These are phyloP conservation scores for Balakata baccata DNA, from an alignment of 345 rosid species.

Conservation along the genomic window DNA sequence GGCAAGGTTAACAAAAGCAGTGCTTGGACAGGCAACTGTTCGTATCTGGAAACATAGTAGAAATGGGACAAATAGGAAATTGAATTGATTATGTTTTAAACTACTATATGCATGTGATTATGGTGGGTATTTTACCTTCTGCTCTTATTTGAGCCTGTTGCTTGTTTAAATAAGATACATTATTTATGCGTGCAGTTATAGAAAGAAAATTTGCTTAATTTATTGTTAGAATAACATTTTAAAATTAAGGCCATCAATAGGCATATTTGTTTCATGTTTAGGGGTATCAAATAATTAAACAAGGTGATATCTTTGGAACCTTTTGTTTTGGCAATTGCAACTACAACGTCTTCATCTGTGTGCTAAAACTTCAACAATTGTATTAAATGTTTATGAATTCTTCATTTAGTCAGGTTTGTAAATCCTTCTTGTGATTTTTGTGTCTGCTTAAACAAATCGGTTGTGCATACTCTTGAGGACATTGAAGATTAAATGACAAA, in stretches of 20 bases:
- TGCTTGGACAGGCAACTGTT: too few species aligned
- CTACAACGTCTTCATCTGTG: background rate
- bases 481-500: too few species aligned
- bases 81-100: background rate
- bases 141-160: background rate
- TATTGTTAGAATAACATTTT: background rate
- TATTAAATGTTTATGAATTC: background rate
- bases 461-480: background rate
- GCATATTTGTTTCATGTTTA: background rate
- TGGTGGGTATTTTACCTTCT: background rate
- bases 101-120: background rate
- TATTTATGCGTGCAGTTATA: background rate
- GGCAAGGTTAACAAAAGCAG: too few species aligned
- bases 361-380: background rate
- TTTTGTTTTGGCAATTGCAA: background rate
- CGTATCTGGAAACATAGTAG: too few species aligned
- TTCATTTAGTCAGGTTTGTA: background rate
- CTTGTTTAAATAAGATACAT: background rate
- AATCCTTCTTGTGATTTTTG: background rate
- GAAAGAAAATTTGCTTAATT: background rate
- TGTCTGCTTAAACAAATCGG: background rate
- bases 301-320: background rate
- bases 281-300: background rate
- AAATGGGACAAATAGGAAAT: too few species aligned
- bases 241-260: background rate